phyloP scores from a whole-genome alignment of 2,329 filamentous ascomycete genomes.

The Triangularia verruculosa region DNA sequence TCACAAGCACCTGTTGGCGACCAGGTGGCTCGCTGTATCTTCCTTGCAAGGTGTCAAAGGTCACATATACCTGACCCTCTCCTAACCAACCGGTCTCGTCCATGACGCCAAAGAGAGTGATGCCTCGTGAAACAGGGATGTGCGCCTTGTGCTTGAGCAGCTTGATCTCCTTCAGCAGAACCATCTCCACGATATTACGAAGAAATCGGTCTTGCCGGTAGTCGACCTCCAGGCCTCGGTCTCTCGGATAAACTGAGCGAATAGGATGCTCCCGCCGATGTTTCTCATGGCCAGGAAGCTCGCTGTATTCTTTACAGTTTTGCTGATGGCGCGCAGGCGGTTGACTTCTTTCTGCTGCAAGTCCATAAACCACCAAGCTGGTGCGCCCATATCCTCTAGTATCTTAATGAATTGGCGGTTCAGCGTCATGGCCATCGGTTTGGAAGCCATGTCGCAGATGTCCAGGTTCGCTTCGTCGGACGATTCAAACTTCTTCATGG shows the following conservation, averaged over 20 bases:
- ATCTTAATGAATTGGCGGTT: slow-evolving; percentile 86
- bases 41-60: slow-evolving; percentile 30
- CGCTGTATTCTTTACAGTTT: slow-evolving; percentile 58
- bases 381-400: slow-evolving; percentile 70
- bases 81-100: slow-evolving; percentile 70
- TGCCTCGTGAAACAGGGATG: slow-evolving; percentile 66
- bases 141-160: slow-evolving; percentile 75
- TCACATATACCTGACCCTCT: slow-evolving; percentile 67
- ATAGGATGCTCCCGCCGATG: slow-evolving; percentile 57
- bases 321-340: slow-evolving; percentile 57
- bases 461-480: slow-evolving; percentile 56
- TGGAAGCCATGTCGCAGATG: slow-evolving; percentile 68
- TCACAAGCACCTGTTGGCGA: slow-evolving; percentile 57
- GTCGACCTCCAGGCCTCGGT: slow-evolving; percentile 57
- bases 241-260: slow-evolving; percentile 61
- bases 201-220: slow-evolving; percentile 69
- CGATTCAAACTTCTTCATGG: slow-evolving; percentile 77
- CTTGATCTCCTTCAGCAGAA: slow-evolving; percentile 67
- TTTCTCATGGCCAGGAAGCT: slow-evolving; percentile 61
- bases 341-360: slow-evolving; percentile 63
- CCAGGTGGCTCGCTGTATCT: slow-evolving; percentile 22
- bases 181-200: slow-evolving; percentile 65
- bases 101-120: slow-evolving; percentile 80
- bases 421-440: slow-evolving; percentile 65
- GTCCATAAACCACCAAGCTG: slow-evolving; percentile 55